Evolutionary conservation across 2,329 filamentous ascomycete genomes (phyloP).

Genomic region (Paramyrothecium sp.): DNA sequence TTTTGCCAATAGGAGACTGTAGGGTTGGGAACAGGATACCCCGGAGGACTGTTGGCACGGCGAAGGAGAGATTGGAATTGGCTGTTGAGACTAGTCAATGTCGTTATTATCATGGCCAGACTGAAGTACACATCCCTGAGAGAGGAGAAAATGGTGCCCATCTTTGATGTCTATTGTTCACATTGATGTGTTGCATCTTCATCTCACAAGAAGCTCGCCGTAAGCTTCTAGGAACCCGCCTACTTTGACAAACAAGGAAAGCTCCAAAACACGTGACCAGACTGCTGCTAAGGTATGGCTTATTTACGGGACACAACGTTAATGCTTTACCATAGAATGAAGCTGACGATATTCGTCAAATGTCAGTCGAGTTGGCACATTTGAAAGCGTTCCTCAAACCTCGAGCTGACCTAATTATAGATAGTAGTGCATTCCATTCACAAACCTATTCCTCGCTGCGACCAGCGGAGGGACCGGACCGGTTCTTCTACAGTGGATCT

Average conservation of each 20-base stretch:
- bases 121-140: constrained; percentile 17
- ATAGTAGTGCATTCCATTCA: too few relatives aligned
- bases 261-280: too few relatives aligned
- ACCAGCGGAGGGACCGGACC: neutral
- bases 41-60: constrained; percentile 30
- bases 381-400: too few relatives aligned
- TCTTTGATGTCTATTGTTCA: constrained; percentile 10
- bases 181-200: neutral
- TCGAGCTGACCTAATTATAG: too few relatives aligned
- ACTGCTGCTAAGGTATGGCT: too few relatives aligned
- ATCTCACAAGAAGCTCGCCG: too few relatives aligned
- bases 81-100: constrained; percentile 22
- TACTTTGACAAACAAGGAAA: too few relatives aligned
- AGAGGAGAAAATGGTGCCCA: constrained; percentile 31
- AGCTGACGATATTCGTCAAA: too few relatives aligned
- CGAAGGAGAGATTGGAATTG: constrained; percentile 24
- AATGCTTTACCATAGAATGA: too few relatives aligned
- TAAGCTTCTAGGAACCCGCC: too few relatives aligned
- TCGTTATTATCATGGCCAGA: constrained; percentile 19
- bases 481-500: neutral
- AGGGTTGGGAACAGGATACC: constrained; percentile 38
- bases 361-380: too few relatives aligned
- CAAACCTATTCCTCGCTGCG: neutral
- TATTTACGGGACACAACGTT: too few relatives aligned
- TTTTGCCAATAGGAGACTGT: constrained; percentile 46